phyloP scores from a whole-genome alignment of 352 stramenopile genomes.

The Phytophthora capsici region DNA sequence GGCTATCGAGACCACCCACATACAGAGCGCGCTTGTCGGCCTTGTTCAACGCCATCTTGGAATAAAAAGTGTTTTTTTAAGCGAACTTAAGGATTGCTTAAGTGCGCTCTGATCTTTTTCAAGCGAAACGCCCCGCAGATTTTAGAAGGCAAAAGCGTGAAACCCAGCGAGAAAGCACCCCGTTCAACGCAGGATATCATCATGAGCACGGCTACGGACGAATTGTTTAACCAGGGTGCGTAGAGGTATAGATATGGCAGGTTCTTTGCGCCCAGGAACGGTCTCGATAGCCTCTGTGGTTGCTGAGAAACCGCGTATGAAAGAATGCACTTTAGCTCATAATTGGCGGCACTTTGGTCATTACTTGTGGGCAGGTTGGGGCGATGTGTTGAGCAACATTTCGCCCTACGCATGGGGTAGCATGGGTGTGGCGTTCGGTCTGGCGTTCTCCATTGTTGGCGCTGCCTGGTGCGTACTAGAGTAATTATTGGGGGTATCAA shows the following conservation, averaged over 20 bases:
- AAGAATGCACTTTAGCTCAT: slow-evolving; percentile 1
- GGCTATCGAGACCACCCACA: slow-evolving; percentile 90
- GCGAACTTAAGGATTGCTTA: slow-evolving; percentile 14
- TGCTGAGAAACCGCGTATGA: slow-evolving; percentile 11
- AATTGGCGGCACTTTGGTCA: not conserved
- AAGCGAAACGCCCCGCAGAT: slow-evolving; percentile 24
- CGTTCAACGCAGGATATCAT: slow-evolving; percentile 26
- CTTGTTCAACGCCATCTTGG: slow-evolving; percentile 39
- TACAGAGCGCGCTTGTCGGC: slow-evolving; percentile 85
- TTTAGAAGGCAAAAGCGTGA: slow-evolving; percentile 21
- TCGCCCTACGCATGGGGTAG: slow-evolving; percentile 98
- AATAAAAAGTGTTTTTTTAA: not conserved
- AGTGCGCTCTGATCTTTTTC: slow-evolving; percentile 38
- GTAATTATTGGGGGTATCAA: not conserved
- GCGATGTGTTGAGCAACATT: slow-evolving; percentile 98
- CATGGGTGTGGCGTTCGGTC: slow-evolving; percentile 97
- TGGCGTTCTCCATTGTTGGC: slow-evolving; percentile 97
- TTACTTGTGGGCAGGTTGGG: slow-evolving; percentile 67
- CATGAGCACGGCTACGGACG: slow-evolving; percentile 85
- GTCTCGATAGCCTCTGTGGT: not conserved
- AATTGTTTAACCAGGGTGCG: slow-evolving; percentile 87
- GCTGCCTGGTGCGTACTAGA: slow-evolving; percentile 88
- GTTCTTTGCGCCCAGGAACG: not conserved
- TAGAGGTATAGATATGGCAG: slow-evolving; percentile 1
- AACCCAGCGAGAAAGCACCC: slow-evolving; percentile 8